These are phyloP conservation scores for Backusella tarrabulga DNA, from an alignment of 192 early-diverging fungal species.

Conservation along the genomic window DNA sequence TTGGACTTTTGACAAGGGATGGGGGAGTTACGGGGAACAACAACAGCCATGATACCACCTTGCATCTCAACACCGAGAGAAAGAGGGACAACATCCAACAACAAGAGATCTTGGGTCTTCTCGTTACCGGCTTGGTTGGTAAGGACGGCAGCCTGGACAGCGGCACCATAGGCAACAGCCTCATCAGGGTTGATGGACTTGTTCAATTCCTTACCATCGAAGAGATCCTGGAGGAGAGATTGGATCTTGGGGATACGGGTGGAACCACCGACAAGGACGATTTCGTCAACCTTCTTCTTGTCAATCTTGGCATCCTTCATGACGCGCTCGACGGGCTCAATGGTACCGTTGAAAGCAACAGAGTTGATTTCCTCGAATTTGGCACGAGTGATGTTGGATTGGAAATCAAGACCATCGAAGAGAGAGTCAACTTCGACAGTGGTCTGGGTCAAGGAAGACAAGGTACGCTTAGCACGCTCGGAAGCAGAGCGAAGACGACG, in stretches of 20 bases:
- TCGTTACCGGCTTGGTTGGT: too few species aligned
- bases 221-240: conserved; percentile 89
- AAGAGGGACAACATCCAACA: too few species aligned
- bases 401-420: conserved; percentile 74
- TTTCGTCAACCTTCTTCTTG: conserved; percentile 82
- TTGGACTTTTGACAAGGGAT: conserved; percentile 82
- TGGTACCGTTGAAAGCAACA: conserved; percentile 60
- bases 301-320: conserved; percentile 73
- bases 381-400: conserved; percentile 75
- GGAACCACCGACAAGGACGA: conserved; percentile 96
- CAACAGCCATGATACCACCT: conserved; percentile 81
- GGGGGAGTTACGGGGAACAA: conserved; percentile 82
- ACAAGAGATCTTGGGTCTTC: too few species aligned
- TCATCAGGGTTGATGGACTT: too few species aligned
- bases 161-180: too few species aligned
- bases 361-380: conserved; percentile 79
- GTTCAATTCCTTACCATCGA: conserved; percentile 99
- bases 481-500: conserved; percentile 74
- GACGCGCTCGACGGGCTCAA: conserved; percentile 72
- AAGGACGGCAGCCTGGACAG: too few species aligned
- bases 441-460: conserved; percentile 71
- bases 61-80: too few species aligned
- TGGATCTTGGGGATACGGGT: conserved; percentile 99
- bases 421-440: conserved; percentile 75
- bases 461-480: conserved; percentile 75